Base-by-base conservation (phyloP, 139 green algal genomes). In the Ettlia oleoabundans region DNA sequence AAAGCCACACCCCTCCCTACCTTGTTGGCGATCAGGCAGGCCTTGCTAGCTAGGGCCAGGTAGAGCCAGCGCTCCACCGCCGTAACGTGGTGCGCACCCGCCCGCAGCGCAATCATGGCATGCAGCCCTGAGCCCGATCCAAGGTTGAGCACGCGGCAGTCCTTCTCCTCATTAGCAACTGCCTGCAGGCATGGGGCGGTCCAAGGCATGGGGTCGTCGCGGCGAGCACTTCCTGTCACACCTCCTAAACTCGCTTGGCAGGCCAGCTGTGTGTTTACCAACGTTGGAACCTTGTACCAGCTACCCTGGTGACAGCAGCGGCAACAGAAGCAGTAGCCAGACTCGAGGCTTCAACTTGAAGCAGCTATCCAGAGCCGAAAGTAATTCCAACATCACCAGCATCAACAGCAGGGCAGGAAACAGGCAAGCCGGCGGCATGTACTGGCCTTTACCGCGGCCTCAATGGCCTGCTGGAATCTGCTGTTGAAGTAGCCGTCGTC, bases 11-110 rank as follows among this genome's bases (percentile, higher is more conserved):
- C 62, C n/a, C 19, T 10, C 8, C 53, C 24, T 26, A 77, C 83
- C 40, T 85, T 76, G 84, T 91, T 93, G 43, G 82, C 82, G 2
- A 83, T 58, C 68, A 96, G 75, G 32, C 88, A 82, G 78, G 96
- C 91, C 65, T 94, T 90, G 53, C 82, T 88, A 0, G 87, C 70
- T 26, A 91, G 90, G 2, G 93, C 91, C 18, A 93, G 65, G 88
- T 96, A 96, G 38, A 96, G 86, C 94, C 93, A 97, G 53, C 93
- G 85, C 61, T 97, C 93, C 33, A 87, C 86, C 1, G 80, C 86
- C 2, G 93, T 96, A 8, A 95, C 94, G 82, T 97, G 94, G 19
- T 70, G 42, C 2, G 94, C 94, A 18, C 94, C 94, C 26, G 91
- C 89, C 15, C 83, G 63, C 67, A 97, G 86, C 8, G 90, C 90